Evolutionary conservation across 805 yeast species (phyloP).

Genomic region (Yamadazyma insecticola): DNA sequence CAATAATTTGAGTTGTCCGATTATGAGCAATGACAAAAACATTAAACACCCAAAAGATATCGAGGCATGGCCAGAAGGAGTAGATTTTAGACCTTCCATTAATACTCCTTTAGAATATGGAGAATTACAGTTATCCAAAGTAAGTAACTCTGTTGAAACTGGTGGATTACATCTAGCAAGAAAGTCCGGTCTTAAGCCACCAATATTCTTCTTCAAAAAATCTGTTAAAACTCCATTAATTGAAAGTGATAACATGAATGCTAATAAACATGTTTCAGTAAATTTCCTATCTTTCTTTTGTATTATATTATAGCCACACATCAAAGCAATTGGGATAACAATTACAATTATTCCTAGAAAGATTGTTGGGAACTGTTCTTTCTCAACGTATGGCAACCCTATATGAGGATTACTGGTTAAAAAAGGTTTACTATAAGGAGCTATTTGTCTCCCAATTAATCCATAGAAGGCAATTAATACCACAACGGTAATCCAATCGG

Average conservation of each 20-base stretch:
- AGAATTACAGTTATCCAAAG: conserved; percentile 25
- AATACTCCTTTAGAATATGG: conserved; percentile 27
- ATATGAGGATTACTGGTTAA: too few species aligned
- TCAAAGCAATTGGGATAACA: too few species aligned
- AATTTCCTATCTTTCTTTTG: background rate
- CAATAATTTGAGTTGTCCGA: conserved; percentile 32
- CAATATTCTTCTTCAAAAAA: conserved; percentile 31
- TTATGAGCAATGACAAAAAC: conserved; percentile 44
- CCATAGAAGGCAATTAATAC: conserved; percentile 23
- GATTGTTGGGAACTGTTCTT: too few species aligned
- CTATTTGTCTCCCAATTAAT: conserved; percentile 25
- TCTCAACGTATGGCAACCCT: too few species aligned
- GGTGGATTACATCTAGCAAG: conserved; percentile 27
- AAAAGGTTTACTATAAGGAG: too few species aligned
- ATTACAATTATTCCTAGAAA: too few species aligned
- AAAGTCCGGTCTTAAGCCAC: conserved; percentile 32
- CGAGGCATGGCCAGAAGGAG: conserved; percentile 57
- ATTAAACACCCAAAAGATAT: conserved; percentile 48
- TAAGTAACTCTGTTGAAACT: background rate
- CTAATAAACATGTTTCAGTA: conserved; percentile 25
- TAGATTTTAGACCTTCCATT: conserved; percentile 50
- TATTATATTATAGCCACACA: too few species aligned
- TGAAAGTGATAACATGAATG: conserved; percentile 22
- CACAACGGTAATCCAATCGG: conserved; percentile 27
- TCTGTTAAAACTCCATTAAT: conserved; percentile 32